Percentiles rank a stretch among this genome's conserved stretches.
These are phyloP conservation scores for Dipteronia dyeriana DNA, from an alignment of 345 rosid species.

Conservation along the genomic window DNA sequence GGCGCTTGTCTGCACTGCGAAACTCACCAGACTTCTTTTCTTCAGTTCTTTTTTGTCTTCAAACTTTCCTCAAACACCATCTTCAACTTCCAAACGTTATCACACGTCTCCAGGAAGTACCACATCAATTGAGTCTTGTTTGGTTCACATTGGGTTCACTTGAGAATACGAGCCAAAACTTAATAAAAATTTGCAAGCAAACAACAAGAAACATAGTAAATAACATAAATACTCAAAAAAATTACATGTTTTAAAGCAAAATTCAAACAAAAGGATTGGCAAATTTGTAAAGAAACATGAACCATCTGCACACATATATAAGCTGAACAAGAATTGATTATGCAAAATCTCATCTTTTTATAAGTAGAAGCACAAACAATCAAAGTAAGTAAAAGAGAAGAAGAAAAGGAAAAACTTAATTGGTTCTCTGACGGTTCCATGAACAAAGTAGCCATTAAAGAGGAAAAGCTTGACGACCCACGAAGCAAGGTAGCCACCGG, in stretches of 20 bases:
- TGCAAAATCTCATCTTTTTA: not conserved
- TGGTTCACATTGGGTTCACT: too few relatives aligned
- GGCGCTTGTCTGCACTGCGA: too few relatives aligned
- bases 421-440: slow-evolving; percentile 61
- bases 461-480: slow-evolving; percentile 69
- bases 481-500: slow-evolving; percentile 71
- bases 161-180: too few relatives aligned
- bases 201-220: slow-evolving; percentile 18
- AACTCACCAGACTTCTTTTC: too few relatives aligned
- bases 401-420: slow-evolving; percentile 17
- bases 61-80: too few relatives aligned
- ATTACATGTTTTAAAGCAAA: not conserved
- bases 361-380: not conserved
- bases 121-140: too few relatives aligned
- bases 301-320: not conserved
- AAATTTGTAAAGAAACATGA: not conserved
- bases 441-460: slow-evolving; percentile 55
- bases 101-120: too few relatives aligned
- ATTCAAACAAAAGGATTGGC: not conserved
- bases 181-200: too few relatives aligned
- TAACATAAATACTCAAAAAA: not conserved
- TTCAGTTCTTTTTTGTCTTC: too few relatives aligned
- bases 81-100: too few relatives aligned
- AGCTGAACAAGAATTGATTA: not conserved
- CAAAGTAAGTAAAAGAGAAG: not conserved